phyloP scores from a whole-genome alignment of 345 rosid genomes.

The Hibiscus syriacus region DNA sequence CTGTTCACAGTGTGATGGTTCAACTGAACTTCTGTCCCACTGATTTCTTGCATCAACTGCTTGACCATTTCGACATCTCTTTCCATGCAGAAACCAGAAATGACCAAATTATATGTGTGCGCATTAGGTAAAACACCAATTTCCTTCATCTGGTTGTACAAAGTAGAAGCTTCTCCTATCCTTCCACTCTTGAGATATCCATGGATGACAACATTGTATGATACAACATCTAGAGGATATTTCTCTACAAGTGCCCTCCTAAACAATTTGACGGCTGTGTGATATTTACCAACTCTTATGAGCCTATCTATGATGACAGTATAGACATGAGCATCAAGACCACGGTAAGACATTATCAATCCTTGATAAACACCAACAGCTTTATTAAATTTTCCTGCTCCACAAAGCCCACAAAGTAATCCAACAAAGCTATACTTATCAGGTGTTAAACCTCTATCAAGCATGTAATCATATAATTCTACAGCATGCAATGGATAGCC shows the following conservation, averaged over 20 bases:
- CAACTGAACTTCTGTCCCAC: constrained; percentile 36
- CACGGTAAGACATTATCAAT: constrained; percentile 13
- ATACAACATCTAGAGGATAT: constrained; percentile 46
- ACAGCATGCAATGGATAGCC: constrained; percentile 37
- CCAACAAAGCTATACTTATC: constrained; percentile 51
- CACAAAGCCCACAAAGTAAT: constrained; percentile 45
- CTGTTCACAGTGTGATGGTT: constrained; percentile 20
- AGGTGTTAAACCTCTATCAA: constrained; percentile 35
- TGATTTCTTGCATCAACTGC: constrained; percentile 37
- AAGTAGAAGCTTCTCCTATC: constrained; percentile 38
- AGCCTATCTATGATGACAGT: constrained; percentile 46
- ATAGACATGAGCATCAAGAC: constrained; percentile 57
- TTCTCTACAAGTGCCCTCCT: constrained; percentile 33
- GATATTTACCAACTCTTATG: constrained; percentile 33
- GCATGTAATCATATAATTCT: constrained; percentile 36
- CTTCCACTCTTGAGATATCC: constrained; percentile 51
- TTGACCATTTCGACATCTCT: constrained; percentile 33
- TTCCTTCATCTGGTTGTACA: constrained; percentile 46
- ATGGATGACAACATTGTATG: constrained; percentile 51
- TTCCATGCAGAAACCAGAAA: constrained; percentile 38
- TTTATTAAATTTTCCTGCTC: constrained; percentile 19
- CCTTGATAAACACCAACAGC: constrained; percentile 46
- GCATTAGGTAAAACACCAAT: constrained; percentile 36
- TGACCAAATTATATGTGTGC: constrained; percentile 30
- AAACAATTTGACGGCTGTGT: constrained; percentile 40